phyloP scores from a whole-genome alignment of 1,284 basidiomycete genomes.

The Cryptococcus maquisensis region DNA sequence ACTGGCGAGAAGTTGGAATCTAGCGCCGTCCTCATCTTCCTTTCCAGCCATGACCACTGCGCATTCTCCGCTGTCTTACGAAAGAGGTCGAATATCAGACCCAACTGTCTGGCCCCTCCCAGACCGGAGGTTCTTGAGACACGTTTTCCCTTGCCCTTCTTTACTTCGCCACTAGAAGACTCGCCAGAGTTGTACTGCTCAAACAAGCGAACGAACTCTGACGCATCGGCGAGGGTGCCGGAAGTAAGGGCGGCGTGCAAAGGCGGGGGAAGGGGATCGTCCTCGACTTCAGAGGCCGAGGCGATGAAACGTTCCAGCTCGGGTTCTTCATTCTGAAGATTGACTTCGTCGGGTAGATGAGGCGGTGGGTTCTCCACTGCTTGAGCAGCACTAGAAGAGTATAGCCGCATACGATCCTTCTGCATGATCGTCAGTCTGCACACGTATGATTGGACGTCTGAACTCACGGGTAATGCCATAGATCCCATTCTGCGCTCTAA shows the following conservation, averaged over 20 bases:
- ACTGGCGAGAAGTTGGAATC: slow-evolving; percentile 1
- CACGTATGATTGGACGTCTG: too few species aligned
- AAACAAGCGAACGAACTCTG: not conserved
- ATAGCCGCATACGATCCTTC: not conserved
- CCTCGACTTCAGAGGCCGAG: not conserved
- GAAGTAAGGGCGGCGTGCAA: not conserved
- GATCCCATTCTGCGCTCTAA: too few species aligned
- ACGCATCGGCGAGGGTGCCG: not conserved
- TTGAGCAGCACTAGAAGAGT: slow-evolving; percentile 15
- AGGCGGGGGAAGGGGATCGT: not conserved
- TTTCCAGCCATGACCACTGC: slow-evolving; percentile 15
- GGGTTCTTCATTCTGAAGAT: not conserved
- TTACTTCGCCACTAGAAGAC: not conserved
- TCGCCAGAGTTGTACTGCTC: not conserved
- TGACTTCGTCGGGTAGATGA: not conserved
- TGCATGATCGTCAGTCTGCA: too few species aligned
- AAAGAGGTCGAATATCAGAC: slow-evolving; percentile 10
- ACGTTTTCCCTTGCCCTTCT: not conserved
- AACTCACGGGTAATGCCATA: too few species aligned
- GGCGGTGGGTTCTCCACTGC: slow-evolving; percentile 1
- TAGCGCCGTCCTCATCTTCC: not conserved
- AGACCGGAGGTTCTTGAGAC: not conserved
- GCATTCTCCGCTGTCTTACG: slow-evolving; percentile 6
- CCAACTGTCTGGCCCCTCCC: not conserved
- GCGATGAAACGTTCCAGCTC: not conserved